Conservation (phyloP, 805 yeast genomes). For the Scheffersomyces lignosus region DNA sequence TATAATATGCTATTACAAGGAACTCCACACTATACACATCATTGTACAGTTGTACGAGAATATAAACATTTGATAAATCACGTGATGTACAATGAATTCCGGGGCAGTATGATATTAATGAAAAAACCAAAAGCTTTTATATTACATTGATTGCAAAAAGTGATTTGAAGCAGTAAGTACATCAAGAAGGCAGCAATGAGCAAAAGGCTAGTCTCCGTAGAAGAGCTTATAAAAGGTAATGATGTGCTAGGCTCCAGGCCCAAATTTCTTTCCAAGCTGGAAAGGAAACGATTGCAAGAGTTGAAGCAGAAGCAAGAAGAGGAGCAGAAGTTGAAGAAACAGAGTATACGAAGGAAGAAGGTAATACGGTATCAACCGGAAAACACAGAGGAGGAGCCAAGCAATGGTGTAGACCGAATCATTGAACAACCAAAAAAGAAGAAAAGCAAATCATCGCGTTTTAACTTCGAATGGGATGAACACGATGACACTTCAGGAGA, state of each 20-base stretch:
- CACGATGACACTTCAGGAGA: slow-evolving; percentile 62
- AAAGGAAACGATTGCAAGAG: slow-evolving; percentile 13
- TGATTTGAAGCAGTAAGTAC: too few relatives aligned
- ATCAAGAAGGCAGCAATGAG: too few relatives aligned
- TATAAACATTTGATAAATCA: too few relatives aligned
- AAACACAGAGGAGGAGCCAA: background rate
- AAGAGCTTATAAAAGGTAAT: slow-evolving; percentile 16
- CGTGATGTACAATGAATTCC: too few relatives aligned
- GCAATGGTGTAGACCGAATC: background rate
- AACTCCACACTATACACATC: too few relatives aligned
- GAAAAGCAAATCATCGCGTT: slow-evolving; percentile 29
- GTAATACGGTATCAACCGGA: slow-evolving; percentile 1
- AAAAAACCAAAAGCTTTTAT: too few relatives aligned
- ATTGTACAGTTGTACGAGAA: too few relatives aligned
- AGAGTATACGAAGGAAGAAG: slow-evolving; percentile 3
- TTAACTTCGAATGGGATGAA: slow-evolving; percentile 68
- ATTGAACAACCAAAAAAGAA: background rate
- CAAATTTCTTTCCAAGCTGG: slow-evolving; percentile 19
- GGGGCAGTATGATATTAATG: too few relatives aligned
- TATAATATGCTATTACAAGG: too few relatives aligned
- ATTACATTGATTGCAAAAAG: too few relatives aligned
- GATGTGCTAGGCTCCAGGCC: slow-evolving; percentile 12
- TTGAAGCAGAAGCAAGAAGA: slow-evolving; percentile 4
- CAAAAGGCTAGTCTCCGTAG: slow-evolving; percentile 25
- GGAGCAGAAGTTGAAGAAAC: slow-evolving; percentile 2